Base-by-base conservation (phyloP, 208 protist species). In the Crithidia sp. region DNA sequence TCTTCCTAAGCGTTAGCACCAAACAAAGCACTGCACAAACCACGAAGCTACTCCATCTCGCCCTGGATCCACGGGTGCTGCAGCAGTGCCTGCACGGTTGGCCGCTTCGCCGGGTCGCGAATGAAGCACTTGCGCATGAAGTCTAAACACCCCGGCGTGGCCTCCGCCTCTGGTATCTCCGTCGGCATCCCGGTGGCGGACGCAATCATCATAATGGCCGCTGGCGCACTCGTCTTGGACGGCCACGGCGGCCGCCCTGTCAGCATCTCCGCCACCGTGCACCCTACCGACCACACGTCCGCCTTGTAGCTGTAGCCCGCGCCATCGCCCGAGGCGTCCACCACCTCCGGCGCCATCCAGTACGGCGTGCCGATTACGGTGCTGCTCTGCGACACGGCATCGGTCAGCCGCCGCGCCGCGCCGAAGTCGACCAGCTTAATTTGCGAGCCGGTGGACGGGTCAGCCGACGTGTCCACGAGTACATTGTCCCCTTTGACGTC, bases 261-360 rank as follows among this genome's bases (percentile, higher is more conserved):
- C 17, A 96, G 71, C 93, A 98, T 97, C 84, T 98, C 93, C 49
- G 91, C 90, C 53, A 98, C 92, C 3, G 95, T 98, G 69, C 93
- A 97, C 40, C 95, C 95, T 7, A 96, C 89, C 12, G 93, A 97
- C 93, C 95, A 98, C n/a, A 98, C 93, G 64, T 98, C 95, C 0
- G 93, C 92, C 85, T 97, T 95, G 82, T 94, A 95, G 75, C 88
- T 95, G 80, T 96, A 96, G 9, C 92, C 92, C 39, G 50, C 67
- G 17, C 76, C 57, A 13, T 75, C 69, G 6, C 68, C 76, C 45
- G 70, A 77, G 58, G 70, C 86, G 76, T 95, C 83, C 49, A 97
- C 90, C 71, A 97, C 91, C 83, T 97, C 92, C 17, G 94, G 94
- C 3, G 94, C 94, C 94, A 97, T 97, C 92, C 94, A 97, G 81